phyloP scores from a whole-genome alignment of 139 green algal species.

The Chlamydomonas asymmetrica region DNA sequence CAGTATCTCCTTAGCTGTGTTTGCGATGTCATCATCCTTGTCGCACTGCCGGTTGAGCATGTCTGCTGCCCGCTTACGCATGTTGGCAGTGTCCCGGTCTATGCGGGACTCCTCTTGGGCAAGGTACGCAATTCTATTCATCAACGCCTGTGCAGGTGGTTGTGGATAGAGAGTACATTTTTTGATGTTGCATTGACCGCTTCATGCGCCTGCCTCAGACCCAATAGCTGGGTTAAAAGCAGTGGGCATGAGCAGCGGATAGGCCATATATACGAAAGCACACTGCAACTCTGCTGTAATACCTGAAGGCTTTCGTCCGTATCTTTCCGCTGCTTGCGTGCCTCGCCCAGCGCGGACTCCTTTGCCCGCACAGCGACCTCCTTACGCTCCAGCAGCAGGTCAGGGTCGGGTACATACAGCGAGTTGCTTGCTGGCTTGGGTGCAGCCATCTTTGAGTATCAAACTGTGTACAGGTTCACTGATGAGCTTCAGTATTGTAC shows the following conservation, averaged over 20 bases:
- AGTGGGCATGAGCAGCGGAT: too few relatives aligned
- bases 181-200: too few relatives aligned
- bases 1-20: constrained; percentile 13
- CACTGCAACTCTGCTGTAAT: neutral
- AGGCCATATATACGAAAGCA: too few relatives aligned
- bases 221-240: too few relatives aligned
- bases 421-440: too few relatives aligned
- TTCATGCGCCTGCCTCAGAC: too few relatives aligned
- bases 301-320: constrained; percentile 26
- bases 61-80: constrained; percentile 10
- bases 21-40: constrained; percentile 12
- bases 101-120: constrained; percentile 24
- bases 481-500: too few relatives aligned
- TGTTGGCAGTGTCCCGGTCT: constrained; percentile 20
- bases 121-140: constrained; percentile 25
- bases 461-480: too few relatives aligned
- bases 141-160: constrained; percentile 26
- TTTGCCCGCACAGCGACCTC: neutral
- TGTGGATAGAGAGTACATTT: too few relatives aligned
- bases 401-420: too few relatives aligned
- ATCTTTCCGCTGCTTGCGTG: constrained; percentile 5
- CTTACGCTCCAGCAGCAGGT: too few relatives aligned
- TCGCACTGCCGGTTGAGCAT: constrained; percentile 7
- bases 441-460: too few relatives aligned
- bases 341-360: neutral